These are phyloP conservation scores for Fereydounia khargensis DNA, from an alignment of 1,284 basidiomycete genomes.

Conservation along the genomic window DNA sequence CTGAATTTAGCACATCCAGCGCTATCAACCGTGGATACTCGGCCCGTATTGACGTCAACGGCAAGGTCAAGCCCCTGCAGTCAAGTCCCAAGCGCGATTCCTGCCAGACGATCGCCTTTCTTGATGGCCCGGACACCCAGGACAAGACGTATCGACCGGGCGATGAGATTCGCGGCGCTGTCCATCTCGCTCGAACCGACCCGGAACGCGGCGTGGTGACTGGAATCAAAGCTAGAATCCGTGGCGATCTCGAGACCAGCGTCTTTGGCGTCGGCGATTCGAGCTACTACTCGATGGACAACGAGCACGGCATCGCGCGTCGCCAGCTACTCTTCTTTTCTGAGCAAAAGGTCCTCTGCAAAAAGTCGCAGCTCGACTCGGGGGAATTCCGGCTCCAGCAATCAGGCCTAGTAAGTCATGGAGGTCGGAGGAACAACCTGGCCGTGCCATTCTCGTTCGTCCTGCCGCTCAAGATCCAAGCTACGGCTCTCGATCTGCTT, in stretches of 20 bases:
- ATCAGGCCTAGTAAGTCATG: slow-evolving; percentile 30
- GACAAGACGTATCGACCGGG: slow-evolving; percentile 36
- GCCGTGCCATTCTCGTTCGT: slow-evolving; percentile 33
- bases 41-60: slow-evolving; percentile 32
- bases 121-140: slow-evolving; percentile 24
- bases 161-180: slow-evolving; percentile 32
- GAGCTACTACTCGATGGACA: slow-evolving; percentile 33
- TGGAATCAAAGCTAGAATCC: slow-evolving; percentile 32
- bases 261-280: slow-evolving; percentile 33
- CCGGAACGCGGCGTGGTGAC: slow-evolving; percentile 29
- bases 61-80: slow-evolving; percentile 27
- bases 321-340: slow-evolving; percentile 31
- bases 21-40: slow-evolving; percentile 34
- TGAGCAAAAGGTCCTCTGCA: slow-evolving; percentile 25
- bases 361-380: slow-evolving; percentile 20
- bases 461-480: slow-evolving; percentile 29
- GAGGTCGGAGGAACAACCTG: slow-evolving; percentile 27
- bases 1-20: slow-evolving; percentile 36
- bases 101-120: slow-evolving; percentile 33
- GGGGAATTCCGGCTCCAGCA: slow-evolving; percentile 23
- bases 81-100: slow-evolving; percentile 14
- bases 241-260: slow-evolving; percentile 28
- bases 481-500: slow-evolving; percentile 30
- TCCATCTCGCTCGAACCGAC: slow-evolving; percentile 28
- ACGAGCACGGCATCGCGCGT: slow-evolving; percentile 28